Evolutionary conservation across 2,329 filamentous ascomycete genomes (phyloP).

Genomic region (Fusarium burgessii): DNA sequence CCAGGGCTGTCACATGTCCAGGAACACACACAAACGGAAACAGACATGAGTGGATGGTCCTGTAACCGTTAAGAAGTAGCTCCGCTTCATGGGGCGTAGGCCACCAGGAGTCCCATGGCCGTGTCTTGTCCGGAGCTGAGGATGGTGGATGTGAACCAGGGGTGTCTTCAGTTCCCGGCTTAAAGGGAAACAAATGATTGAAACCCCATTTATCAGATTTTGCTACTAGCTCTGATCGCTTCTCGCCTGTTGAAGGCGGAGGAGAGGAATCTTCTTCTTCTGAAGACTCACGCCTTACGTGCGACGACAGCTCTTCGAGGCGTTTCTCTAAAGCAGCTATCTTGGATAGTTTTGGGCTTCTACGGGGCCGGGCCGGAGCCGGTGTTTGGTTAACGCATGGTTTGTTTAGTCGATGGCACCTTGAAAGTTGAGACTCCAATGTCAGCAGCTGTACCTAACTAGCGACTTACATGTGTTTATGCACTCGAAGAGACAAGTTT

Average conservation of each 20-base stretch:
- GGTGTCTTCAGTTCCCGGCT: conserved; percentile 17
- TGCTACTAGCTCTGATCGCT: conserved; percentile 10
- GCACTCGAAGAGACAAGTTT: neutral
- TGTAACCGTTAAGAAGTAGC: conserved; percentile 54
- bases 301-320: conserved; percentile 61
- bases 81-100: conserved; percentile 57
- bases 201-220: conserved; percentile 42
- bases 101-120: conserved; percentile 54
- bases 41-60: conserved; percentile 50
- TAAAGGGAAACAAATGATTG: conserved; percentile 53
- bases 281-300: conserved; percentile 52
- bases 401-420: conserved; percentile 62
- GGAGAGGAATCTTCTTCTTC: conserved; percentile 15
- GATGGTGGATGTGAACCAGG: conserved; percentile 19
- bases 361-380: conserved; percentile 61
- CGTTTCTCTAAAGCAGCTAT: conserved; percentile 64
- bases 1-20: conserved; percentile 49
- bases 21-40: conserved; percentile 62
- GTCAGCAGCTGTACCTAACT: conserved; percentile 26
- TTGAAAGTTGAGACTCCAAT: conserved; percentile 39
- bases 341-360: conserved; percentile 60
- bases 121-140: conserved; percentile 24
- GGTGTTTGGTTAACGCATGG: conserved; percentile 61
- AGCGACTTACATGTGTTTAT: conserved; percentile 7
- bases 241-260: conserved; percentile 16